These are phyloP conservation scores for Cladosporium sp. DNA, from an alignment of 2,329 filamentous ascomycete species.

Conservation along the genomic window DNA sequence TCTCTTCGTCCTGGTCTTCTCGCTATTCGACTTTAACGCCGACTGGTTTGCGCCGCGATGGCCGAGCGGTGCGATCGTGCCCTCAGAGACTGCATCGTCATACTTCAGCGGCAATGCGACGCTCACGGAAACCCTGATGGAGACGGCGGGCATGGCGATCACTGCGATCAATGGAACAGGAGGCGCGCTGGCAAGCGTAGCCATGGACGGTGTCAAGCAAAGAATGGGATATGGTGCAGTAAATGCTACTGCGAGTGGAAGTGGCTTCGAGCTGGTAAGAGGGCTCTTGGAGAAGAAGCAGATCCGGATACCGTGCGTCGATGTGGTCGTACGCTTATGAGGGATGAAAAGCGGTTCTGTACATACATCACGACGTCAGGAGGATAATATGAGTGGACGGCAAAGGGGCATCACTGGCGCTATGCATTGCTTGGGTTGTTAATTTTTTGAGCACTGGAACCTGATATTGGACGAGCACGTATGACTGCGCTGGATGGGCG, in stretches of 20 bases:
- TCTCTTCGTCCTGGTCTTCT: slow-evolving; percentile 90
- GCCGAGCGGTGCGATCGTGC: slow-evolving; percentile 27
- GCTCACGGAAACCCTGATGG: slow-evolving; percentile 56
- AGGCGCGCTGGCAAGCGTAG: slow-evolving; percentile 64
- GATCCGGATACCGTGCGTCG: slow-evolving; percentile 88
- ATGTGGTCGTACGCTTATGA: slow-evolving; percentile 66
- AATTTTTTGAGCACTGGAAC: not conserved
- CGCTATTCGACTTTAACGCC: slow-evolving; percentile 88
- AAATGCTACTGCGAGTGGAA: slow-evolving; percentile 55
- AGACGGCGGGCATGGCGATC: slow-evolving; percentile 58
- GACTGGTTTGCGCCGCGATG: slow-evolving; percentile 89
- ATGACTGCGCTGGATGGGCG: not conserved
- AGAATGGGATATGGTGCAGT: slow-evolving; percentile 39
- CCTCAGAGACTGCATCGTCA: slow-evolving; percentile 39
- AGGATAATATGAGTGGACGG: not conserved
- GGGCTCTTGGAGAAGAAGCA: slow-evolving; percentile 79
- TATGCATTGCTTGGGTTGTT: slow-evolving; percentile 15
- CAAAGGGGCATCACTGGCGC: slow-evolving; percentile 5
- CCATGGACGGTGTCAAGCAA: slow-evolving; percentile 60
- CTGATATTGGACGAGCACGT: not conserved
- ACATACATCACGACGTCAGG: not conserved
- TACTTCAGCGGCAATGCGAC: slow-evolving; percentile 35
- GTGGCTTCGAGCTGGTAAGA: slow-evolving; percentile 83
- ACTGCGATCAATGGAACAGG: slow-evolving; percentile 68
- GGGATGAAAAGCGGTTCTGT: not conserved